Conservation (phyloP, 2,329 filamentous ascomycete species). For the Calonectria leucothoes region DNA sequence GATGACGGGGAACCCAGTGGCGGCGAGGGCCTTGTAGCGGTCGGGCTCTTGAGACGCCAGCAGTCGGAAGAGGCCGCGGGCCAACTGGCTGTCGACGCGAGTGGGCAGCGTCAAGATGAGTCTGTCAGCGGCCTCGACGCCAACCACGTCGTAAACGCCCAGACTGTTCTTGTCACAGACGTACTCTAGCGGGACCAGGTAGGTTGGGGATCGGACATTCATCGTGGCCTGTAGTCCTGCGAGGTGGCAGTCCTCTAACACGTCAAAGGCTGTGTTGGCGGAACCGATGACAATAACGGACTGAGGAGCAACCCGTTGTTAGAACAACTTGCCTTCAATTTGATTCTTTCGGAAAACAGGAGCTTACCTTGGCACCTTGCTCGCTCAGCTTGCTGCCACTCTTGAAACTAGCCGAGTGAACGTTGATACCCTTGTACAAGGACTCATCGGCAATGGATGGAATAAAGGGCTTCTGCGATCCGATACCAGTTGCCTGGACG, state of each 20-base stretch:
- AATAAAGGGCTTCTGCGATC: conserved; percentile 23
- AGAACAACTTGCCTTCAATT: not conserved
- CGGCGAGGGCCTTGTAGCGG: conserved; percentile 14
- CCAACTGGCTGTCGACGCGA: conserved; percentile 13
- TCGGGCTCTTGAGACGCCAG: conserved; percentile 25
- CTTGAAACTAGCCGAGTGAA: conserved; percentile 27
- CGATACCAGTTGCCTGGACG: conserved; percentile 29
- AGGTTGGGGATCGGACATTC: conserved; percentile 28
- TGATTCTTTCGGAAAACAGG: rapidly evolving
- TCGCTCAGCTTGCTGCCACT: not conserved
- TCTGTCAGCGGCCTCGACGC: conserved; percentile 15
- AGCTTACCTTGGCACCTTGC: conserved; percentile 19
- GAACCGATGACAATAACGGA: conserved; percentile 28
- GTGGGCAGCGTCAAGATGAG: conserved; percentile 23
- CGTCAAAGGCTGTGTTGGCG: conserved; percentile 30
- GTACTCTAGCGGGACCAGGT: conserved; percentile 26
- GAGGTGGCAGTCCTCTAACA: conserved; percentile 24
- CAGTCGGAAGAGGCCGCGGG: conserved; percentile 2
- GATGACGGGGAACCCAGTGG: conserved; percentile 15
- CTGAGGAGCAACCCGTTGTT: not conserved
- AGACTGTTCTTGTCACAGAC: conserved; percentile 20
- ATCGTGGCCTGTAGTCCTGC: conserved; percentile 13
- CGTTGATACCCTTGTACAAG: conserved; percentile 19
- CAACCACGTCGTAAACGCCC: conserved; percentile 13
- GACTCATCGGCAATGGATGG: not conserved